These are phyloP conservation scores for Collybiopsis luxurians DNA, from an alignment of 768 basidiomycete genomes.

Conservation along the genomic window DNA sequence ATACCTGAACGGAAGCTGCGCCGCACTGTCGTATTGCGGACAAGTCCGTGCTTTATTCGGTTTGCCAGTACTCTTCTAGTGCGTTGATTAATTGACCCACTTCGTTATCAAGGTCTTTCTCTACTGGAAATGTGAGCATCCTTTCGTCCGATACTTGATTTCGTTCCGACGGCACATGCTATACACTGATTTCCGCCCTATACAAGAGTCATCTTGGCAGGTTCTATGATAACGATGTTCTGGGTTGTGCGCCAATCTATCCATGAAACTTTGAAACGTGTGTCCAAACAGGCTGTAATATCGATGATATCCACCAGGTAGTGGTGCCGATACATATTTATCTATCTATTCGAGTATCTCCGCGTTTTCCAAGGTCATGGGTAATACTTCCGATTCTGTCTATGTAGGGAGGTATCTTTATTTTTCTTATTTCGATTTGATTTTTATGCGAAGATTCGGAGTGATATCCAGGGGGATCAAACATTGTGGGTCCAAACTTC, in stretches of 20 bases:
- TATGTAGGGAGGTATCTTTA: too few species aligned
- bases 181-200: background rate
- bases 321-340: background rate
- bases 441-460: too few species aligned
- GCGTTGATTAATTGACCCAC: background rate
- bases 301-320: slow-evolving; percentile 2
- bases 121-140: background rate
- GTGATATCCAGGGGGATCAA: too few species aligned
- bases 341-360: background rate
- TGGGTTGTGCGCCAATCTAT: slow-evolving; percentile 3
- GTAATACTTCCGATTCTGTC: too few species aligned
- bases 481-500: too few species aligned
- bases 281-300: background rate
- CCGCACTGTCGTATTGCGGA: background rate
- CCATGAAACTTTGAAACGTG: slow-evolving; percentile 1
- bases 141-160: too few species aligned
- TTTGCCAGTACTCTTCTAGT: background rate
- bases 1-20: background rate
- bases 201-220: background rate
- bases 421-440: too few species aligned
- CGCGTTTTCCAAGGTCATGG: too few species aligned
- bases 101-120: background rate
- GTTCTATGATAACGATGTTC: background rate
- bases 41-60: slow-evolving; percentile 1
- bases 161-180: too few species aligned